Percentiles rank a stretch among this genome's conserved stretches.
phyloP scores from a whole-genome alignment of 2,329 filamentous ascomycete species.

The Clonostachys byssicola region DNA sequence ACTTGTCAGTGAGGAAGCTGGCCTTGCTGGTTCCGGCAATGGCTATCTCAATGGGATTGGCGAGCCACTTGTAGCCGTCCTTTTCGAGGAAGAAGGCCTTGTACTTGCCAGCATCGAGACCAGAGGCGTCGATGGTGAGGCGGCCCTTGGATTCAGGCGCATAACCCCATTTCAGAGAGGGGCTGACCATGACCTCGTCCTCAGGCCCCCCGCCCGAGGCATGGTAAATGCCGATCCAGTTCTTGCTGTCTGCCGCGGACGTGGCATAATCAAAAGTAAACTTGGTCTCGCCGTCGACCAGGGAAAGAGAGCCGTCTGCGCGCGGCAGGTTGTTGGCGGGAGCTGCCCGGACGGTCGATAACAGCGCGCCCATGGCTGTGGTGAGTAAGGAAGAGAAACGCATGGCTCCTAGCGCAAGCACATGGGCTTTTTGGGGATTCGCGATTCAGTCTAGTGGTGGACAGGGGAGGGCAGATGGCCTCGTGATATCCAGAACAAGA shows the following conservation, averaged over 20 bases:
- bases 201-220: constrained; percentile 23
- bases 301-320: constrained; percentile 8
- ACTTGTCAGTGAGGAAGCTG: constrained; percentile 18
- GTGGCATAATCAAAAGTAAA: constrained; percentile 30
- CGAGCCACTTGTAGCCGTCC: constrained; percentile 27
- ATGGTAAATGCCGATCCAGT: constrained; percentile 32
- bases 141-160: constrained; percentile 17
- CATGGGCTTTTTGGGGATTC: too few species aligned
- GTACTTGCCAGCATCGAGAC: constrained; percentile 22
- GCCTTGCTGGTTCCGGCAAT: constrained; percentile 11
- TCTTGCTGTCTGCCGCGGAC: constrained; percentile 13
- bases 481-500: too few species aligned
- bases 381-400: too few species aligned
- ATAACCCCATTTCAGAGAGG: constrained; percentile 25
- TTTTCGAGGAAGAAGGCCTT: constrained; percentile 27
- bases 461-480: too few species aligned
- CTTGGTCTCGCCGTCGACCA: constrained; percentile 4
- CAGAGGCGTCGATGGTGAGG: constrained; percentile 13
- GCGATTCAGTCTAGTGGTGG: too few species aligned
- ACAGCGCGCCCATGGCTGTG: too few species aligned
- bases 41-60: constrained; percentile 21
- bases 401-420: too few species aligned
- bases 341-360: too few species aligned
- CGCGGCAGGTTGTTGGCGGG: too few species aligned
- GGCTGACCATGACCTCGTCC: constrained; percentile 16